Evolutionary conservation across 2,329 filamentous ascomycete genomes (phyloP).

Genomic region (Venturia oleaginea): DNA sequence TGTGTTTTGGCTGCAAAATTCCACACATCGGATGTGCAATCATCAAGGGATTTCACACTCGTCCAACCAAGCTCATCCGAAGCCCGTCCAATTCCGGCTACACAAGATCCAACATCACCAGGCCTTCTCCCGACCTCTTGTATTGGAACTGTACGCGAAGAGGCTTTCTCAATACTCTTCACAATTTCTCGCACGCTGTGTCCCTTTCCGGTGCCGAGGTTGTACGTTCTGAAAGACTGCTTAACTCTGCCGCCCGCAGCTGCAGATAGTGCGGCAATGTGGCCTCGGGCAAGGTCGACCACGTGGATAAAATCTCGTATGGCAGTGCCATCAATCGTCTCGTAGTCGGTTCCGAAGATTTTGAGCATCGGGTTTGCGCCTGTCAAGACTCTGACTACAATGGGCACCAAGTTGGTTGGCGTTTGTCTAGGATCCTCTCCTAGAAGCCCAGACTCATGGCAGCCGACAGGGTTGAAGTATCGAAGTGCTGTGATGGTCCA

Average conservation of each 20-base stretch:
- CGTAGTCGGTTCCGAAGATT: constrained; percentile 57
- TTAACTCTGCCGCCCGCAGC: constrained; percentile 25
- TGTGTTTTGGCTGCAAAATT: constrained; percentile 23
- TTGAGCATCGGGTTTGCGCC: constrained; percentile 45
- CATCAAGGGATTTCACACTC: constrained; percentile 27
- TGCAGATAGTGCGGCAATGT: constrained; percentile 49
- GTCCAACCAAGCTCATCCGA: constrained; percentile 32
- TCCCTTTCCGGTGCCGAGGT: constrained; percentile 34
- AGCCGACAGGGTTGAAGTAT: constrained; percentile 62
- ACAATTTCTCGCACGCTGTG: constrained; percentile 37
- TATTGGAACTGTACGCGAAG: constrained; percentile 27
- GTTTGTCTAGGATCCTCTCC: constrained; percentile 54
- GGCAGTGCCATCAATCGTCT: constrained; percentile 56
- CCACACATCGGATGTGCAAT: constrained; percentile 32
- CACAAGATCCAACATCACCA: constrained; percentile 34
- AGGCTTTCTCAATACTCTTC: constrained; percentile 29
- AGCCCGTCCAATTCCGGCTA: constrained; percentile 31
- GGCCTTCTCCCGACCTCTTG: constrained; percentile 28
- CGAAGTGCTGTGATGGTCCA: constrained; percentile 56
- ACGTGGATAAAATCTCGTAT: constrained; percentile 62
- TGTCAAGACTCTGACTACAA: constrained; percentile 53
- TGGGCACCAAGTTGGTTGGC: constrained; percentile 56
- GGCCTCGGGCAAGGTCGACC: constrained; percentile 53
- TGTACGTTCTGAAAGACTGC: constrained; percentile 31
- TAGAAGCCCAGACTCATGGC: constrained; percentile 53